A percentile compares a stretch with the other conserved stretches of the same genome.
Evolutionary conservation across 257 asterid genomes (phyloP).

Genomic region (Lycium ferocissimum): DNA sequence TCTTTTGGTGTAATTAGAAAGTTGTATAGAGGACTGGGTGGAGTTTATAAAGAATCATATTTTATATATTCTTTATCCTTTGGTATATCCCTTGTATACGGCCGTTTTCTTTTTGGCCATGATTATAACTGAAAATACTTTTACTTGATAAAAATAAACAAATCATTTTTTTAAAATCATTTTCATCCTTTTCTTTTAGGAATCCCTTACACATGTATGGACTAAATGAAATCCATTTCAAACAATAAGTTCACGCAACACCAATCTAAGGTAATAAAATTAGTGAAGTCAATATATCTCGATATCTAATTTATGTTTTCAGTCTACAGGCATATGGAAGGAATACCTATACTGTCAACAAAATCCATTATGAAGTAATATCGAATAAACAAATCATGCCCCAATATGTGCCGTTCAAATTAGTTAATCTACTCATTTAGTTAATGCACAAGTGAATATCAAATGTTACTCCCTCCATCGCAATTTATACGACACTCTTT

Average conservation of each 20-base stretch:
- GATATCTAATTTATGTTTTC: slow-evolving; percentile 13
- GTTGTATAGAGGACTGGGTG: no score
- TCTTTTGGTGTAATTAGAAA: no score
- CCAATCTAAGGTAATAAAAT: background rate
- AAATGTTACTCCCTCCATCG: background rate
- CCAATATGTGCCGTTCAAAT: background rate
- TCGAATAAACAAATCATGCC: background rate
- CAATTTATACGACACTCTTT: no score
- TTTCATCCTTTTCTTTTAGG: background rate
- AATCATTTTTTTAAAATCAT: background rate
- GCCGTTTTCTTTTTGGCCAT: no score
- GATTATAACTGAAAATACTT: no score
- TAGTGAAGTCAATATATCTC: background rate
- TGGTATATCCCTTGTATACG: no score
- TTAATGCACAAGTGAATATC: background rate
- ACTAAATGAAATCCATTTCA: background rate
- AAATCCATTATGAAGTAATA: background rate
- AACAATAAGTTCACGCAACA: background rate
- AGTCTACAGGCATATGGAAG: background rate
- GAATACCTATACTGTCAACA: background rate
- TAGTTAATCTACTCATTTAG: background rate
- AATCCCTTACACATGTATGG: background rate
- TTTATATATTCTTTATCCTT: no score
- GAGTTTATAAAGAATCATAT: no score
- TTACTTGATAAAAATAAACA: no score